phyloP scores from a whole-genome alignment of 495 filamentous ascomycete genomes.

The Cercophora newfieldiana region DNA sequence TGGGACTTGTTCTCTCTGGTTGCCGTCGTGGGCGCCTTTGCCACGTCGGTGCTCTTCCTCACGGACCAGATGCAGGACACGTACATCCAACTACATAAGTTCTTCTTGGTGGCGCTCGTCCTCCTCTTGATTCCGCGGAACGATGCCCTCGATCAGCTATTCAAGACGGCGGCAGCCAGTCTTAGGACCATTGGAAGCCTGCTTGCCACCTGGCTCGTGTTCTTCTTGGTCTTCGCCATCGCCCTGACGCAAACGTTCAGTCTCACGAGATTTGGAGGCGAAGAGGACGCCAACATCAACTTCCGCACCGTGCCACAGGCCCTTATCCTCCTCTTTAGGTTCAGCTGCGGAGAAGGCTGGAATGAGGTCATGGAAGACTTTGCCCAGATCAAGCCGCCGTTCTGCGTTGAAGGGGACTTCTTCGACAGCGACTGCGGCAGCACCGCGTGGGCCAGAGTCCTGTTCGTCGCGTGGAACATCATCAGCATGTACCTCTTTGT shows the following conservation, averaged over 20 bases:
- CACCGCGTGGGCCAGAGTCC: constrained; percentile 74
- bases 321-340: constrained; percentile 88
- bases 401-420: constrained; percentile 70
- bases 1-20: constrained; percentile 93
- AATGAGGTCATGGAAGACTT: constrained; percentile 97
- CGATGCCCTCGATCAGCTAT: constrained; percentile 96
- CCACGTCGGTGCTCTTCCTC: constrained; percentile 70
- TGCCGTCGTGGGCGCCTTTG: constrained; percentile 78
- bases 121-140: constrained; percentile 94
- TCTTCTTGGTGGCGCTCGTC: constrained; percentile 88
- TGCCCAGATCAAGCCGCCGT: constrained; percentile 71
- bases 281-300: constrained; percentile 81
- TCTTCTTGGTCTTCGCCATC: constrained; percentile 95
- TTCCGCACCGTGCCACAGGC: constrained; percentile 92
- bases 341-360: constrained; percentile 93
- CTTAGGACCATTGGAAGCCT: constrained; percentile 88
- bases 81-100: constrained; percentile 81
- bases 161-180: constrained; percentile 98
- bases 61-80: constrained; percentile 54
- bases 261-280: constrained; percentile 78
- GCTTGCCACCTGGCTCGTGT: constrained; percentile 92
- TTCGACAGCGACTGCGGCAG: constrained; percentile 93
- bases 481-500: constrained; percentile 99
- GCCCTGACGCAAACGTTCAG: constrained; percentile 96
- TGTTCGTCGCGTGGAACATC: constrained; percentile 98